Conservation (phyloP, 192 early-diverging fungal genomes). For the Entophlyctis luteolus region DNA sequence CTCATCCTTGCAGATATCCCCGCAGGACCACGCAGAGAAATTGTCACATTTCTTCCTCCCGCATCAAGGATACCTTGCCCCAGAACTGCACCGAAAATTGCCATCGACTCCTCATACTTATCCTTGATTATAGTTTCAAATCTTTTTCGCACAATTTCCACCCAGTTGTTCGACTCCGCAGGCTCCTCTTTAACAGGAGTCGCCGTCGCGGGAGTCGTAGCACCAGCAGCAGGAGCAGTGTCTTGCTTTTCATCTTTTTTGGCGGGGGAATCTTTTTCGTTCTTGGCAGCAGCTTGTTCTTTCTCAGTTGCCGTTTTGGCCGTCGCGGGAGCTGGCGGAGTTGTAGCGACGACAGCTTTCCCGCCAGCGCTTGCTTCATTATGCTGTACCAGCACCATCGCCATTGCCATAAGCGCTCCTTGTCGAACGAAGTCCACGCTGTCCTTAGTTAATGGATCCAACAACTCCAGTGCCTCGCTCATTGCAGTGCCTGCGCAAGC, state of each 20-base stretch:
- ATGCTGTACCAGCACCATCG: slow-evolving; percentile 94
- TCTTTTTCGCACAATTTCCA: slow-evolving; percentile 77
- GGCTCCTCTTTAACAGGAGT: slow-evolving; percentile 2
- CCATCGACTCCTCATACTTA: slow-evolving; percentile 88
- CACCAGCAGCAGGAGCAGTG: neutral
- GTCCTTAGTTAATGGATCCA: slow-evolving; percentile 98
- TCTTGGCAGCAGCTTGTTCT: neutral
- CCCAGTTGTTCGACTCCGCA: slow-evolving; percentile 28
- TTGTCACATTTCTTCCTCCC: slow-evolving; percentile 95
- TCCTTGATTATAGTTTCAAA: slow-evolving; percentile 85
- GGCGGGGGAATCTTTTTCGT: neutral
- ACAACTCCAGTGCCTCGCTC: slow-evolving; percentile 80
- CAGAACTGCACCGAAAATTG: slow-evolving; percentile 92
- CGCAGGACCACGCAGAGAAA: slow-evolving; percentile 80
- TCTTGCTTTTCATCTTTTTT: slow-evolving; percentile 4
- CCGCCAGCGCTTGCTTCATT: slow-evolving; percentile 70
- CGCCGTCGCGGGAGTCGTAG: neutral
- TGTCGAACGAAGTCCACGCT: slow-evolving; percentile 96
- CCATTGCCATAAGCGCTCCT: slow-evolving; percentile 90
- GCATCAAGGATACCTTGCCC: slow-evolving; percentile 98
- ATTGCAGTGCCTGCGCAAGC: slow-evolving; percentile 94
- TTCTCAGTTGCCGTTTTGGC: neutral
- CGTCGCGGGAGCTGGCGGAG: neutral
- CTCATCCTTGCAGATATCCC: slow-evolving; percentile 81
- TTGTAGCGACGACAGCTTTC: slow-evolving; percentile 46